A percentile compares a stretch with the other conserved stretches of the same genome.
These are phyloP conservation scores for Akanthomyces lecanii DNA, from an alignment of 2,329 filamentous ascomycete genomes.

Conservation along the genomic window DNA sequence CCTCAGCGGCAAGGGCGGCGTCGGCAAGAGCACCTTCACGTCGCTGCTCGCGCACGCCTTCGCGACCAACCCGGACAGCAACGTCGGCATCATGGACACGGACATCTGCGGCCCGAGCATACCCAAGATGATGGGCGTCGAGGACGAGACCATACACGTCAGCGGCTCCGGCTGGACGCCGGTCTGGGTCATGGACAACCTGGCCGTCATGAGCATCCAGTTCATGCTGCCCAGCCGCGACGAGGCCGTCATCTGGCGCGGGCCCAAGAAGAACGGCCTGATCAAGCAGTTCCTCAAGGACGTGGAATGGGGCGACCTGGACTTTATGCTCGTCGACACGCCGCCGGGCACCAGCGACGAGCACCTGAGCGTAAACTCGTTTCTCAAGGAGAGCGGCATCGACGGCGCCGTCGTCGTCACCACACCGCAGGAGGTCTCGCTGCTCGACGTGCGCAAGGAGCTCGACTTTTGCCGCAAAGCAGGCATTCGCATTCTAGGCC, in stretches of 20 bases:
- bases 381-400: constrained; percentile 85
- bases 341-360: constrained; percentile 94
- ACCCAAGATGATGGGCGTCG: constrained; percentile 98
- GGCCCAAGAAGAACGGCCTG: constrained; percentile 95
- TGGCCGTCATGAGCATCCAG: constrained; percentile 95
- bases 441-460: constrained; percentile 93
- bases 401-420: constrained; percentile 91
- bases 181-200: constrained; percentile 91
- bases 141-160: constrained; percentile 88
- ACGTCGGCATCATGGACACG: constrained; percentile 94
- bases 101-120: constrained; percentile 96
- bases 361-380: constrained; percentile 88
- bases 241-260: constrained; percentile 95
- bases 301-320: constrained; percentile 93
- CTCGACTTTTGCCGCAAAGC: constrained; percentile 97
- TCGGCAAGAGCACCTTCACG: constrained; percentile 94
- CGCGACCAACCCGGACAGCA: constrained; percentile 70
- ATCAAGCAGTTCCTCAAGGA: constrained; percentile 99
- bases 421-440: constrained; percentile 88
- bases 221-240: constrained; percentile 95
- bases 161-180: constrained; percentile 87
- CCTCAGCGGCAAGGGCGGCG: constrained; percentile 90
- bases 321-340: constrained; percentile 90
- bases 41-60: constrained; percentile 86
- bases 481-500: constrained; percentile 77